These are phyloP conservation scores for Rusavskia elegans DNA, from an alignment of 495 filamentous ascomycete species.

Conservation along the genomic window DNA sequence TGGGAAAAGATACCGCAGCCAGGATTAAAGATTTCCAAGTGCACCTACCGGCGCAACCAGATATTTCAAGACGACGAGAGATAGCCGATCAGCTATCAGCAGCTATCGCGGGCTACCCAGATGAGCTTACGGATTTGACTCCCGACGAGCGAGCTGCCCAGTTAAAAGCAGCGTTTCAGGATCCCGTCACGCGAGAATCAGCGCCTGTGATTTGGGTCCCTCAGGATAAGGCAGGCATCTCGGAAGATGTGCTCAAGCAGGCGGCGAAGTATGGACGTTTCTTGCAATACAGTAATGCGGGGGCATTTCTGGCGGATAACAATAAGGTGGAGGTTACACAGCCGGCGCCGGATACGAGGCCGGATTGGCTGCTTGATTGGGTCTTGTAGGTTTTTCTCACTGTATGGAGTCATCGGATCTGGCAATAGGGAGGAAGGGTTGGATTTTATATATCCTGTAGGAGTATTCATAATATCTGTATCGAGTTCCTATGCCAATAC, in stretches of 20 bases:
- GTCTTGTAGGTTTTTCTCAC: background rate
- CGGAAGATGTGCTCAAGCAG: conserved; percentile 69
- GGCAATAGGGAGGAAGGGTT: too few relatives aligned
- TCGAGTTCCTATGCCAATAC: too few relatives aligned
- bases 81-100: conserved; percentile 11
- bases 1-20: conserved; percentile 23
- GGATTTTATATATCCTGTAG: too few relatives aligned
- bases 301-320: conserved; percentile 68
- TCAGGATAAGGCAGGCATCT: conserved; percentile 77
- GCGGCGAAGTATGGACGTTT: conserved; percentile 61
- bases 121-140: conserved; percentile 85
- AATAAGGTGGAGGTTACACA: conserved; percentile 28
- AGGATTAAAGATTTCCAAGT: conserved; percentile 45
- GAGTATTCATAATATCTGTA: too few relatives aligned
- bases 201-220: conserved; percentile 89
- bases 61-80: conserved; percentile 9
- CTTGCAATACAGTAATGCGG: conserved; percentile 86
- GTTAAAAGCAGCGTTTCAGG: conserved; percentile 86
- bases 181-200: conserved; percentile 70
- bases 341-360: conserved; percentile 13
- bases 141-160: conserved; percentile 78
- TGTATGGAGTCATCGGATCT: too few relatives aligned
- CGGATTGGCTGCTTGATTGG: conserved; percentile 15
- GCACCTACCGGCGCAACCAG: conserved; percentile 19
- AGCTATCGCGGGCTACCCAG: conserved; percentile 49